phyloP scores from a whole-genome alignment of 345 rosid genomes.

The Capsella bursapastoris region DNA sequence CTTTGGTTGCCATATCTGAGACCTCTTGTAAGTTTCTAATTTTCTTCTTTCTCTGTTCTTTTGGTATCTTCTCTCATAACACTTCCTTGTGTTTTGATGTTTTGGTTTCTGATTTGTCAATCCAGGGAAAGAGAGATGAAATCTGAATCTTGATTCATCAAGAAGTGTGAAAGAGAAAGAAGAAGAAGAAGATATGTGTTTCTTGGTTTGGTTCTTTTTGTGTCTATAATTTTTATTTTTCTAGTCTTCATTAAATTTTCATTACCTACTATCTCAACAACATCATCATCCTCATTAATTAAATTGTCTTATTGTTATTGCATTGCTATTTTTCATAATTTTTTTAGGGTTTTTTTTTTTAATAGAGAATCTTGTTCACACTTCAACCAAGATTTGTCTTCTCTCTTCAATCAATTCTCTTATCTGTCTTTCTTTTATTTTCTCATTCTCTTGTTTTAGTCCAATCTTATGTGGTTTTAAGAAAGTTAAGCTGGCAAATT shows the following conservation, averaged over 20 bases:
- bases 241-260: slow-evolving; percentile 34
- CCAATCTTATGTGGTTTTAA: neutral
- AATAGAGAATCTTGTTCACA: slow-evolving; percentile 26
- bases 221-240: slow-evolving; percentile 32
- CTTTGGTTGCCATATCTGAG: slow-evolving; percentile 83
- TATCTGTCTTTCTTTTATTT: neutral
- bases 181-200: slow-evolving; percentile 51
- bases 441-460: slow-evolving; percentile 11
- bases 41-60: neutral
- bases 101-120: slow-evolving; percentile 5
- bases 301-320: slow-evolving; percentile 13
- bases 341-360: neutral
- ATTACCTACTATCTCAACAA: slow-evolving; percentile 40
- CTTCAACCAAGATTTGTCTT: slow-evolving; percentile 26
- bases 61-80: neutral
- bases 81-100: slow-evolving; percentile 2
- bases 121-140: slow-evolving; percentile 5
- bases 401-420: slow-evolving; percentile 29
- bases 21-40: slow-evolving; percentile 23
- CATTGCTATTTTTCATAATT: slow-evolving; percentile 28
- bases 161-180: slow-evolving; percentile 50
- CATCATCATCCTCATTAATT: slow-evolving; percentile 43
- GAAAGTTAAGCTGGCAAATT: slow-evolving; percentile 32
- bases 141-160: slow-evolving; percentile 40
- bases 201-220: slow-evolving; percentile 54